Conservation (phyloP, 805 yeast species). For the Wickerhamomyces queroliae region DNA sequence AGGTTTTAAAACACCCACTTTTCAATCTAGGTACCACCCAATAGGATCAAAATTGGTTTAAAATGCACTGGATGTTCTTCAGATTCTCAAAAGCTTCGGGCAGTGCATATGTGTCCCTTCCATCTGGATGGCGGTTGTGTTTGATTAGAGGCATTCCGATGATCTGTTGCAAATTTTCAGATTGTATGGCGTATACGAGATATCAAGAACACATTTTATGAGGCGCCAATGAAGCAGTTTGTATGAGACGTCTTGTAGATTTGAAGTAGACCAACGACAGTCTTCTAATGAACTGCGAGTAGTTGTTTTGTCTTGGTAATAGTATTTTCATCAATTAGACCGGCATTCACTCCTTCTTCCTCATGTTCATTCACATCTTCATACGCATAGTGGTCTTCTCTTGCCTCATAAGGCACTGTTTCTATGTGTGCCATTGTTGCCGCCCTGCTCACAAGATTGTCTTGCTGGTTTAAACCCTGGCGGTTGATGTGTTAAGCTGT, state of each 20-base stretch:
- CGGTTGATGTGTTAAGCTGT: too few species aligned
- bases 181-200: constrained; percentile 15
- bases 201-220: too few species aligned
- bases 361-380: too few species aligned
- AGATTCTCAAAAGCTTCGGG: constrained; percentile 24
- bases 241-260: constrained; percentile 23
- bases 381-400: too few species aligned
- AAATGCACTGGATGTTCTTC: constrained; percentile 63
- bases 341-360: too few species aligned
- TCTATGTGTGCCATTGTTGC: too few species aligned
- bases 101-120: constrained; percentile 22
- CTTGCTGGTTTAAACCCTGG: too few species aligned
- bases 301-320: background rate
- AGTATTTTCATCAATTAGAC: background rate
- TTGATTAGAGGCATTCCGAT: constrained; percentile 3
- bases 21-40: constrained; percentile 88
- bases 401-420: too few species aligned
- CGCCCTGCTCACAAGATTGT: too few species aligned
- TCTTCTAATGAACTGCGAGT: constrained; percentile 7
- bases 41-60: constrained; percentile 57
- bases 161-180: constrained; percentile 3
- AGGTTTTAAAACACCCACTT: constrained; percentile 81
- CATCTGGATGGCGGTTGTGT: constrained; percentile 8
- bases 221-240: constrained; percentile 22
- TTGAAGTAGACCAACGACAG: constrained; percentile 10